Conservation (phyloP, 805 yeast species). For the Wickerhamomyces bisporus region DNA sequence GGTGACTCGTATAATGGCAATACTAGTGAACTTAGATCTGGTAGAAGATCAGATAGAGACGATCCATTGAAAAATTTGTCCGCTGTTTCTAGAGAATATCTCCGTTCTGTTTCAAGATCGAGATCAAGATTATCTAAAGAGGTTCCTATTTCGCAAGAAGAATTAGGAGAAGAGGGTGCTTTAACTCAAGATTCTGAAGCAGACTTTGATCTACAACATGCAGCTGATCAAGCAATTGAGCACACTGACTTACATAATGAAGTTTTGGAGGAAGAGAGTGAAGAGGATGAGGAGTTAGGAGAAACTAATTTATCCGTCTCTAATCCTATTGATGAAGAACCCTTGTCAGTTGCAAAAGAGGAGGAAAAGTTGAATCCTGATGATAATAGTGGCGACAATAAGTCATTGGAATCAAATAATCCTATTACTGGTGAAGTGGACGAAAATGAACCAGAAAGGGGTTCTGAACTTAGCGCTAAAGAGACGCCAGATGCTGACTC, state of each 20-base stretch:
- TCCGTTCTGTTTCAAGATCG: constrained; percentile 63
- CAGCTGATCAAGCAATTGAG: constrained; percentile 10
- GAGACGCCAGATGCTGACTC: too few relatives aligned
- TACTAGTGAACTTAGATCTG: constrained; percentile 31
- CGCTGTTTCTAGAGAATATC: constrained; percentile 36
- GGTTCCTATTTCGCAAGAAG: constrained; percentile 31
- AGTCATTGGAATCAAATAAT: too few relatives aligned
- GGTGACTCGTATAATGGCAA: constrained; percentile 73
- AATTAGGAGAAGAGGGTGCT: constrained; percentile 53
- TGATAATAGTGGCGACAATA: too few relatives aligned
- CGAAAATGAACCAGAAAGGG: too few relatives aligned
- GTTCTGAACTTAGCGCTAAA: too few relatives aligned
- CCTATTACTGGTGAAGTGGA: too few relatives aligned
- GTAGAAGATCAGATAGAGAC: constrained; percentile 22
- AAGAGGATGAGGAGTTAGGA: constrained; percentile 1
- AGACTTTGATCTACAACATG: constrained; percentile 9
- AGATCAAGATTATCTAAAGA: constrained; percentile 45
- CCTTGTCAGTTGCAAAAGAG: too few relatives aligned
- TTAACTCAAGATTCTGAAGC: constrained; percentile 40
- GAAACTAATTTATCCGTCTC: too few relatives aligned
- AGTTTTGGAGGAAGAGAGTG: constrained; percentile 12
- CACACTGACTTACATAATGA: constrained; percentile 11
- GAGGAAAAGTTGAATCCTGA: too few relatives aligned
- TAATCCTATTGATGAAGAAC: too few relatives aligned
- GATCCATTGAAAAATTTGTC: constrained; percentile 25